Evolutionary conservation across 169 alveolate genomes (phyloP), one percentile per base, ranked within the genome.

Genomic region (Nephromyces sp.): DNA sequence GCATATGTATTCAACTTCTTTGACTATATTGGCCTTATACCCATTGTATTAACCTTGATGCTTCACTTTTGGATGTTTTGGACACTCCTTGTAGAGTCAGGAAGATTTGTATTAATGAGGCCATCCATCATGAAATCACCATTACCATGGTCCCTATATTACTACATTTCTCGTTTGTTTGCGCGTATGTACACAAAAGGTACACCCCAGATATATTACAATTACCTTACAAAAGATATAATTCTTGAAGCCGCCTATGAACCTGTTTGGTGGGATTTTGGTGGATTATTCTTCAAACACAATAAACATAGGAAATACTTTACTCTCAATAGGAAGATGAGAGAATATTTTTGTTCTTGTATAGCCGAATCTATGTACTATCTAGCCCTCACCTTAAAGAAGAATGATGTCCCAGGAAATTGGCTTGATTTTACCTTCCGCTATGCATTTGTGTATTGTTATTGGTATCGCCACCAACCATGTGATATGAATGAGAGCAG

Each of bases 391-490:
- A 66, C 83, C 24, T 70, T 74, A 78, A 67, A 75, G 43, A 77
- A 70, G 68, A 66, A 67, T 64, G 57, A 77, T 1, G 71, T 77
- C 32, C 83, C 83, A 25, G 83, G 83, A 2, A 78, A 77, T 61
- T 77, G 83, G 83, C 32, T 77, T 62, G 83, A 77, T 6, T 77
- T 77, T 64, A 77, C 83, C 62, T 70, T 77, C 35, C 83, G 83
- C 3, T 77, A 77, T 62, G 72, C 83, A 30, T 77, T 77, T 57
- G 67, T 75, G 70, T 77, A 77, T 67, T 77, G 83, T 35, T 77
- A 67, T 57, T 77, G 83, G 83, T 66, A 68, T 70, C 74, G 83
- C 43, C 77, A 77, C 32, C 83, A 73, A n/a, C 78, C 67, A 3
- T 0, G 64, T 63, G 69, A 69, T 57, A 51, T 24, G 21, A 32